A percentile compares a stretch with the other conserved stretches of the same genome.
phyloP scores from a whole-genome alignment of 2,329 filamentous ascomycete genomes.

The Ophiobolus disseminans region DNA sequence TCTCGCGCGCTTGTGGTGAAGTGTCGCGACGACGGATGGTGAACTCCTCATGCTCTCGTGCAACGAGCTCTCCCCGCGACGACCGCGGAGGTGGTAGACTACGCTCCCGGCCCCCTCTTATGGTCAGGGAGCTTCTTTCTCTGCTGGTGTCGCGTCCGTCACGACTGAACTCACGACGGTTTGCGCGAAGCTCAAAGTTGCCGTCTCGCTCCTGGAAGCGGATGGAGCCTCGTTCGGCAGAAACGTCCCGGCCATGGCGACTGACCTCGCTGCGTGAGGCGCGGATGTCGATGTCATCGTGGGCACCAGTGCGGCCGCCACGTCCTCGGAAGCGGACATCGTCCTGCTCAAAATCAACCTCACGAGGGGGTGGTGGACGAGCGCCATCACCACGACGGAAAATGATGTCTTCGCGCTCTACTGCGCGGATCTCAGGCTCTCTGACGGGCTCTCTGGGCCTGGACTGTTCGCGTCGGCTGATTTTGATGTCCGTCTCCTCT shows the following conservation, averaged over 20 bases:
- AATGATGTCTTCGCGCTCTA: constrained; percentile 51
- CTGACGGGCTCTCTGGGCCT: constrained; percentile 37
- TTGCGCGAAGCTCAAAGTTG: constrained; percentile 50
- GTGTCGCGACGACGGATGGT: constrained; percentile 48
- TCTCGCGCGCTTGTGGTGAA: constrained; percentile 46
- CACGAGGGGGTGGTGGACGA: constrained; percentile 41
- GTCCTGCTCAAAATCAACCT: constrained; percentile 50
- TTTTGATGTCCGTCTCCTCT: constrained; percentile 47
- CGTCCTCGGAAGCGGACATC: constrained; percentile 58
- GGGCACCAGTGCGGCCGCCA: constrained; percentile 34
- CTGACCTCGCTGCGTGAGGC: constrained; percentile 32
- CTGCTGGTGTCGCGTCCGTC: constrained; percentile 42
- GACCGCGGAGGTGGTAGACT: constrained; percentile 46
- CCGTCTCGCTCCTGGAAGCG: constrained; percentile 45
- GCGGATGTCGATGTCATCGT: constrained; percentile 43
- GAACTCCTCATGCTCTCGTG: constrained; percentile 52
- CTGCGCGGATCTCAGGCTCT: constrained; percentile 40
- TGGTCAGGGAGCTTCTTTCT: constrained; percentile 45
- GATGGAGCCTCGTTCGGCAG: constrained; percentile 37
- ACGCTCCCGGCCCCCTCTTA: constrained; percentile 41
- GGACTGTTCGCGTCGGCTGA: constrained; percentile 47
- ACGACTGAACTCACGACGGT: constrained; percentile 45
- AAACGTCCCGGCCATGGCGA: constrained; percentile 31
- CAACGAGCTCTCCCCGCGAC: constrained; percentile 46
- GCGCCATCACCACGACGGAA: constrained; percentile 54